These are phyloP conservation scores for Populus hybrid DNA, from an alignment of 441 rosid genomes.

Conservation along the genomic window DNA sequence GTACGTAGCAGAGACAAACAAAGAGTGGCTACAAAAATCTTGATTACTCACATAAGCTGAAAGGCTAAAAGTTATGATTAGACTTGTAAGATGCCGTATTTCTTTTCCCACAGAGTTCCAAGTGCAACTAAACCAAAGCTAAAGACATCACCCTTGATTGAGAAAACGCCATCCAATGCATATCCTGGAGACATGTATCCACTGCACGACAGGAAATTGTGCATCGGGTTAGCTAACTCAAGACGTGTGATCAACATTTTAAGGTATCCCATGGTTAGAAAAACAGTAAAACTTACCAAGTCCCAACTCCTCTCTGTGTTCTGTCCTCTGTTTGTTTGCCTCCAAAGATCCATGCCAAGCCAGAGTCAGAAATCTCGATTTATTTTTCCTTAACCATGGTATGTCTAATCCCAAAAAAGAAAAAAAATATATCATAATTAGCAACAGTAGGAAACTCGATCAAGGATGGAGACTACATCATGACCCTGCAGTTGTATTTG, in stretches of 20 bases:
- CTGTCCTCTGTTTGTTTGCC: slow-evolving; percentile 53
- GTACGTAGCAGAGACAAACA: background rate
- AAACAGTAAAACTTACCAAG: slow-evolving; percentile 42
- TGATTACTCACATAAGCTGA: slow-evolving; percentile 43
- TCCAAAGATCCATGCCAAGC: slow-evolving; percentile 70
- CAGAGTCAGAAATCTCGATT: slow-evolving; percentile 74
- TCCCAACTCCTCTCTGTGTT: slow-evolving; percentile 57
- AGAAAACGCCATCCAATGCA: slow-evolving; percentile 61
- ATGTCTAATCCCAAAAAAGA: no score
- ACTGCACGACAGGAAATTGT: slow-evolving; percentile 25
- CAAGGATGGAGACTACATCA: no score
- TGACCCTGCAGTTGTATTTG: no score
- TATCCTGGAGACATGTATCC: slow-evolving; percentile 75
- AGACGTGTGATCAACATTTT: background rate
- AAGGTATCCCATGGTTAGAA: no score
- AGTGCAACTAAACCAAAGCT: slow-evolving; percentile 67
- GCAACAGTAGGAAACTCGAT: no score
- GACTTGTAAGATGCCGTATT: slow-evolving; percentile 21
- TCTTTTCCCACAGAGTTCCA: slow-evolving; percentile 48
- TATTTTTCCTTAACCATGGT: no score
- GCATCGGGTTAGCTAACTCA: no score
- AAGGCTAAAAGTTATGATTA: slow-evolving; percentile 39
- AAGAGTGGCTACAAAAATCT: background rate
- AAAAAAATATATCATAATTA: no score
- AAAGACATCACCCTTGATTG: slow-evolving; percentile 62